Base-by-base conservation (phyloP, 2,329 filamentous ascomycete species). In the Hyphodiscus sp. region DNA sequence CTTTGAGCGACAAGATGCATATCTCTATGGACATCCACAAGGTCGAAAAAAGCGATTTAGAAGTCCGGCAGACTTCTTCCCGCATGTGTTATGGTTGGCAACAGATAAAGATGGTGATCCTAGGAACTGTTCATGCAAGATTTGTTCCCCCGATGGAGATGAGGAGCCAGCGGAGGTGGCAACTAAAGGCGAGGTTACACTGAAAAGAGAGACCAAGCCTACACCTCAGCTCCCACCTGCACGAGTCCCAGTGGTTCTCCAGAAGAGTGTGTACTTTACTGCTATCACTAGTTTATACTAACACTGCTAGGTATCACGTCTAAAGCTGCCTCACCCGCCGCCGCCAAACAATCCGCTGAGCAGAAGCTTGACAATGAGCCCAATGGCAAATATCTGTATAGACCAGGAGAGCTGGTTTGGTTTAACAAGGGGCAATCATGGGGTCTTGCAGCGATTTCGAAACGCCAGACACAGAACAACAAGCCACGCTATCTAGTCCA, bases 11-110 rank as follows among this genome's bases (percentile, higher is more conserved):
- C 77, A 80, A 60, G 80, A 83, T 63, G 78, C 78, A 30, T 83
- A 82, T 58, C 71, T 83, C 6, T 83, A 82, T 63, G 80, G 80
- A 19, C 79, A 83, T 62, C 80, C 79, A 2, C 68, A 73, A 45
- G 80, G 79, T 16, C 71, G 76, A 18, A 77, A 74, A 65, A 82
- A 81, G 67, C 73, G 79, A 47, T 83, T 76, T 63, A 68, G 80
- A 51, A 82, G 78, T 61, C 79, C 80, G 0, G 74, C 73, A 49
- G 80, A 83, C 57, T 83, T 83, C 69, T 80, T 81, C 56, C 78
- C 77, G 2, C 80, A 83, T 63, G 67, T 83, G 2, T 65, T 81
- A 1, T 81, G 80, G 78, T 73, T 83, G 1, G 41, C 30, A 38
- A 46, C 20, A 29, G 38, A 41, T 8, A 8, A 7, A 18, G 18